Conservation (phyloP, 2,329 filamentous ascomycete genomes). For the Alternaria sp. region DNA sequence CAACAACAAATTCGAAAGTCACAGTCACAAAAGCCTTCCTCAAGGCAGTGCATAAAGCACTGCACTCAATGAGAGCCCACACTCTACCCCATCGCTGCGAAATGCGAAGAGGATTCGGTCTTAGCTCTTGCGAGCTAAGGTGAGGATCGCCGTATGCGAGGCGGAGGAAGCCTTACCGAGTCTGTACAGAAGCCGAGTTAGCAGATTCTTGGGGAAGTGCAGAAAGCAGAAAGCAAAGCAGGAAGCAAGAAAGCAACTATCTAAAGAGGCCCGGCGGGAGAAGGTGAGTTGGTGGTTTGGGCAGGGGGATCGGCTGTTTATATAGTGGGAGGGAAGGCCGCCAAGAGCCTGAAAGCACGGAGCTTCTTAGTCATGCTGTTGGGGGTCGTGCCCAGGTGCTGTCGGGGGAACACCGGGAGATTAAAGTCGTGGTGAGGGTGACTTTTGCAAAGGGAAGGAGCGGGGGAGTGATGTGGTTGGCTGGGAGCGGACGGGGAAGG, state of each 20-base stretch:
- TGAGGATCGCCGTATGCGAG: neutral
- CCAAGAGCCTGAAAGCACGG: neutral
- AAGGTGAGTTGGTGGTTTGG: neutral
- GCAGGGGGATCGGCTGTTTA: neutral
- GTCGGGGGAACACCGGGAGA: neutral
- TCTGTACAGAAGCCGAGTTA: neutral
- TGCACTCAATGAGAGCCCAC: neutral
- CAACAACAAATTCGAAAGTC: neutral
- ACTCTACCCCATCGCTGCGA: neutral
- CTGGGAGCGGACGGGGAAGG: neutral
- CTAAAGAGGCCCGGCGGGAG: neutral
- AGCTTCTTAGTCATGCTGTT: neutral
- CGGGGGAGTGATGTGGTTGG: neutral
- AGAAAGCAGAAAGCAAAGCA: neutral
- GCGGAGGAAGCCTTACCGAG: neutral
- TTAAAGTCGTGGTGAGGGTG: neutral
- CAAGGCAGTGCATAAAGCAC: neutral
- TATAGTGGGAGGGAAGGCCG: neutral
- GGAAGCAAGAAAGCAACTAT: neutral
- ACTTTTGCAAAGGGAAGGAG: neutral
- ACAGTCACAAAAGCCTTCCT: neutral
- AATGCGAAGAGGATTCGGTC: neutral
- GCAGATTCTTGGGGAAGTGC: neutral
- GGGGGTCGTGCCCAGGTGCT: neutral
- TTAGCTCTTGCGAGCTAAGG: neutral